Conservation (phyloP, 129 eudicot species). For the Heracleum sosnowskyi region DNA sequence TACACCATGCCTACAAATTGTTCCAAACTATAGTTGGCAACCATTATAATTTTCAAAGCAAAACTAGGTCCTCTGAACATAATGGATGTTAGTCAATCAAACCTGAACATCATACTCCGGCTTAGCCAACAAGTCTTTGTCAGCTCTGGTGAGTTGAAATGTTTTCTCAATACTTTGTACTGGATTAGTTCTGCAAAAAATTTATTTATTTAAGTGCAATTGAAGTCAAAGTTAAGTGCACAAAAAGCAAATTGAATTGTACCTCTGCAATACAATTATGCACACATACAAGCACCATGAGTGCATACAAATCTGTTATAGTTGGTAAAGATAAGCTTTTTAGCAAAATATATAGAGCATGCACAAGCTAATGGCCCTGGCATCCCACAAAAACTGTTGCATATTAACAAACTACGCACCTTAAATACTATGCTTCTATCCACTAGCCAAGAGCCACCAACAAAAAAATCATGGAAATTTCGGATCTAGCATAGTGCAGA, state of each 20-base stretch:
- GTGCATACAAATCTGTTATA: neutral
- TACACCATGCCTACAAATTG: conserved; percentile 85
- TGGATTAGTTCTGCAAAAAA: conserved; percentile 23
- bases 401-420: neutral
- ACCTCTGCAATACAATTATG: neutral
- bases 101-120: conserved; percentile 95
- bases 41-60: neutral
- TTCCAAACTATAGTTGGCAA: conserved; percentile 13
- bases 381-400: neutral
- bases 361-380: neutral
- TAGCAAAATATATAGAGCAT: neutral
- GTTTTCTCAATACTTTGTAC: conserved; percentile 73
- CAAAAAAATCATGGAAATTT: neutral
- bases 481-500: neutral
- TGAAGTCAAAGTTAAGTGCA: conserved; percentile 1
- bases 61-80: neutral
- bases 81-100: conserved; percentile 9
- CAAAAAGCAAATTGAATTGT: neutral
- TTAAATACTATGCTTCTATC: neutral
- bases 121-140: conserved; percentile 65
- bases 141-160: conserved; percentile 75
- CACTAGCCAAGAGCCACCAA: neutral
- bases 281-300: neutral
- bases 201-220: conserved; percentile 1
- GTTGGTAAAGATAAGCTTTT: neutral